phyloP scores from a whole-genome alignment of 2,329 filamentous ascomycete genomes.

The Paraphoma sp. region DNA sequence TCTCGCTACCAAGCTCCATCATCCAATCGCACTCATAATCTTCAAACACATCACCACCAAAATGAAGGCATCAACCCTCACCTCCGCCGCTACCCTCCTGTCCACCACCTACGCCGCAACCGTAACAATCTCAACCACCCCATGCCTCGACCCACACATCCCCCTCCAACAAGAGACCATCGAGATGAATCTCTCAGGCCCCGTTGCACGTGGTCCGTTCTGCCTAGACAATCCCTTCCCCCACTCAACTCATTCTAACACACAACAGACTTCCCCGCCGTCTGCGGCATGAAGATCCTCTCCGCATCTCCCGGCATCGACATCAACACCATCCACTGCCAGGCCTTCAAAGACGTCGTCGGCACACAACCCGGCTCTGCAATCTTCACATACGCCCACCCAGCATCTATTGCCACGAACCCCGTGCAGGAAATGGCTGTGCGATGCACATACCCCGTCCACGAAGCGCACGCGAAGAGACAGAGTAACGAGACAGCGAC shows the following conservation, averaged over 20 bases:
- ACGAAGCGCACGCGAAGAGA: not conserved
- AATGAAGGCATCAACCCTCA: conserved; percentile 10
- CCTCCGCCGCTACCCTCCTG: conserved; percentile 5
- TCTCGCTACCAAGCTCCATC: not conserved
- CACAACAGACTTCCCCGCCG: conserved; percentile 18
- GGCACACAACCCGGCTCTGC: conserved; percentile 25
- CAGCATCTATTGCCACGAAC: conserved; percentile 33
- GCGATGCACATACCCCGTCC: conserved; percentile 10
- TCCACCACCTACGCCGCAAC: conserved; percentile 6
- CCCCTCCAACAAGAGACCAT: conserved; percentile 2
- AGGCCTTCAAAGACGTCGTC: conserved; percentile 29
- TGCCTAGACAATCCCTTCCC: not conserved
- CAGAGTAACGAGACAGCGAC: conserved; percentile 2
- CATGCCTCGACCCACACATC: not conserved
- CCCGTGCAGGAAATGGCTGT: conserved; percentile 26
- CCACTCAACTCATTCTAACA: not conserved
- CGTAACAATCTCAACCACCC: conserved; percentile 2
- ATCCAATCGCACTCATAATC: not conserved
- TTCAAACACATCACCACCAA: not conserved
- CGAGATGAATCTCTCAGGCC: conserved; percentile 5
- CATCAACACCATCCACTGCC: conserved; percentile 24
- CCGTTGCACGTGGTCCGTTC: conserved; percentile 1
- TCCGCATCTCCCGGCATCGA: conserved; percentile 18
- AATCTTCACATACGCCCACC: conserved; percentile 21
- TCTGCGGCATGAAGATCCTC: conserved; percentile 35